Conservation (phyloP, 257 asterid genomes). For the Petunia secreta region DNA sequence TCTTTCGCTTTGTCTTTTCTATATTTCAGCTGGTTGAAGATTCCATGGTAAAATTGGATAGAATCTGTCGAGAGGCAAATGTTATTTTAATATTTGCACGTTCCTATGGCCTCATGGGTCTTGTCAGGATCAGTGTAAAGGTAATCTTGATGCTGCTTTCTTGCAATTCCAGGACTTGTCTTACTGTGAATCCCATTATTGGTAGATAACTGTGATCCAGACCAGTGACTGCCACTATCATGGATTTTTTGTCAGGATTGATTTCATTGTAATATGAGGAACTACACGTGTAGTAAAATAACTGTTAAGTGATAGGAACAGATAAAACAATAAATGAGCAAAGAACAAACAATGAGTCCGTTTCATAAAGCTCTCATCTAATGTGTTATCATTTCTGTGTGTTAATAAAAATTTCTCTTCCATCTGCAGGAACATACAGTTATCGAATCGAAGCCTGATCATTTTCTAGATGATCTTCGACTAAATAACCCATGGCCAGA, state of each 20-base stretch:
- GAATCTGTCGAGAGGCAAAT: constrained; percentile 85
- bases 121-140: constrained; percentile 89
- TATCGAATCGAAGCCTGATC: constrained; percentile 94
- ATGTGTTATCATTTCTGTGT: background rate
- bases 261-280: background rate
- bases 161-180: background rate
- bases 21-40: constrained; percentile 76
- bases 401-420: constrained; percentile 30
- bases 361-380: background rate
- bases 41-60: constrained; percentile 88
- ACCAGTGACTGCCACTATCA: background rate
- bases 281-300: background rate
- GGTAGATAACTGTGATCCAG: background rate
- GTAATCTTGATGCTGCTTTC: constrained; percentile 40
- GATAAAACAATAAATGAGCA: background rate
- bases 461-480: constrained; percentile 89
- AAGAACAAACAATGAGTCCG: background rate
- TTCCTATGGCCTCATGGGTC: constrained; percentile 94
- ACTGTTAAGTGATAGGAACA: background rate
- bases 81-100: constrained; percentile 83
- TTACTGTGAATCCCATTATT: background rate
- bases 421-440: constrained; percentile 87
- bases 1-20: constrained; percentile 24
- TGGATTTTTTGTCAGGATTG: background rate
- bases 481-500: constrained; percentile 95